Evolutionary conservation across 495 filamentous ascomycete species (phyloP), one percentile per base, ranked within the genome.

Genomic region (Peziza echinospora): DNA sequence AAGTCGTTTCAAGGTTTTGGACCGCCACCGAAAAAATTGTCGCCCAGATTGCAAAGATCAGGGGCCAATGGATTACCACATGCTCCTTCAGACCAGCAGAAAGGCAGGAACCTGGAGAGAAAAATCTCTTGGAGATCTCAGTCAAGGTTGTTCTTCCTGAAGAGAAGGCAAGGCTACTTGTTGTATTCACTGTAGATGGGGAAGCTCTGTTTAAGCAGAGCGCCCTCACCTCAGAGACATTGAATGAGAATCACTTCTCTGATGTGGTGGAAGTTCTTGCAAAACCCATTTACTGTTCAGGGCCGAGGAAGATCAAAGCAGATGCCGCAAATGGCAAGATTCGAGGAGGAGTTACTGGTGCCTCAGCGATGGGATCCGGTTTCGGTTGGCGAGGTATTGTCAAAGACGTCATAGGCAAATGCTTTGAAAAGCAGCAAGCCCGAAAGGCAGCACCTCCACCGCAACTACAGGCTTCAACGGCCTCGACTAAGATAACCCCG

Each of bases 281-380:
- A n/a, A 58, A 54, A 0, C 59, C 72, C 5, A 45, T 47, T 21
- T 65, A 66, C 23, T 49, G 67, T 24, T 54, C 59, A 8, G 51
- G 64, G 1, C 44, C 53, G 16, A 57, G 67, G 3, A 54, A 48
- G 24, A 46, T 60, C 1, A 62, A 58, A 26, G 77, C 68, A 1
- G 61, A 57, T 44, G 71, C 80, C 2, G 66, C 73, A 5, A 83
- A 83, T 60, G 79, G 79, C 1, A 77, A 82, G 56, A 63, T 50
- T 9, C 7, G 21, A 16, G 21, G 45, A 23, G 11, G 41, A 11
- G 34, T 24, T 21, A 23, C 46, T 5, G 21, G 25, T 11, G 3
- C 16, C 6, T 19, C 21, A 10, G 22, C 46, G 4, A 4, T 22
- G 26, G 24, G 37, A 9, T 45, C 21, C 26, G 44, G 8, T 3